Evolutionary conservation across 495 filamentous ascomycete genomes (phyloP), one percentile per base, ranked within the genome.

Genomic region (Penicillium daleae): DNA sequence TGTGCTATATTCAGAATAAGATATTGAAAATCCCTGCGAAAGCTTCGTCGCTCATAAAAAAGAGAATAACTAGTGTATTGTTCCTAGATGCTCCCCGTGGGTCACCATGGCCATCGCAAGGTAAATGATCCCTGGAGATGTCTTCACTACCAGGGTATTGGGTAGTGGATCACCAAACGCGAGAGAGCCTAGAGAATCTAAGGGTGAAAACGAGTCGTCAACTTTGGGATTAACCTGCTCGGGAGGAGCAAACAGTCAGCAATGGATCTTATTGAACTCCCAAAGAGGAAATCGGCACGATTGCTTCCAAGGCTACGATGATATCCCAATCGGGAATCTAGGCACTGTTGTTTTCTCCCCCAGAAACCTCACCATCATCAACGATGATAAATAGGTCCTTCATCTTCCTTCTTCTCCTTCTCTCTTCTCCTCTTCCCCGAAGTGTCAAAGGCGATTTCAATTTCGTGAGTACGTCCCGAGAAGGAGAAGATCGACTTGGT

Each of bases 401-500:
- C 0, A 8, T 50, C 26, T 8, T 15, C 46, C 46, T 50, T 50
- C 22, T 27, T 29, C 46, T 17, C 2, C 44, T 17, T 5, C 22
- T 50, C 26, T 6, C 12, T 7, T 50, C 46, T 50, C 44, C n/a
- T n/a, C n/a, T n/a, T n/a, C n/a, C n/a, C n/a, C n/a, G n/a, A n/a
- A n/a, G n/a, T n/a, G n/a, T n/a, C n/a, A n/a, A n/a, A n/a, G n/a
- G 24, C 46, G 29, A 7, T 24, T 3, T 29, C 8, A 6, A 26
- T 27, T 27, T 15, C 24, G 42, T 46, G 42, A 46, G 46, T 50
- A 50, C 2, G 24, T 29, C 33, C 27, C 29, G 55, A 27, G 56
- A 27, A 62, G 40, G 39, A 37, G 42, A 60, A 33, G 49, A 42
- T 52, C 21, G 19, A 48, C 37, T 9, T 51, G 42, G 42, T 42